Conservation (phyloP, 495 filamentous ascomycete species). For the Penicillium paxilli region DNA sequence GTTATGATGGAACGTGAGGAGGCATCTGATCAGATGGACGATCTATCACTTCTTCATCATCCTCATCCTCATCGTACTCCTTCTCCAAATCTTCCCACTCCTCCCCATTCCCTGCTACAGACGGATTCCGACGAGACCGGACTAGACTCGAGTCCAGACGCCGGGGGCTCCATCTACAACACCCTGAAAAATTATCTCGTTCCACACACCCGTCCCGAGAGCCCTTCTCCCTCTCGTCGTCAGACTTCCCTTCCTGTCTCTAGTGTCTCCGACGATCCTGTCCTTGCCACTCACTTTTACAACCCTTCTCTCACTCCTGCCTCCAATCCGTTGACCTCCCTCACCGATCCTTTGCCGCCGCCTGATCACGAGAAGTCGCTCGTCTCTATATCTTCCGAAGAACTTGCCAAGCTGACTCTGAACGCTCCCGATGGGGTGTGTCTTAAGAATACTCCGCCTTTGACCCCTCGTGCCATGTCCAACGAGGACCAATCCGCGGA, state of each 20-base stretch:
- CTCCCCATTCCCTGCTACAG: slow-evolving; percentile 47
- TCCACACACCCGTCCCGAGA: slow-evolving; percentile 32
- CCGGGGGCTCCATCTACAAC: slow-evolving; percentile 38
- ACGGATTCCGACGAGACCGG: slow-evolving; percentile 43
- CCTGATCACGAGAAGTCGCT: slow-evolving; percentile 51
- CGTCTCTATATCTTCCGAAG: slow-evolving; percentile 59
- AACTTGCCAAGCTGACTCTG: slow-evolving; percentile 86
- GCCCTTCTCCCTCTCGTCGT: slow-evolving; percentile 43
- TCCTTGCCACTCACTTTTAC: slow-evolving; percentile 72
- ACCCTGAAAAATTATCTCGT: slow-evolving; percentile 46
- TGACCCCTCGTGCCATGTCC: slow-evolving; percentile 83
- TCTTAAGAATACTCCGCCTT: slow-evolving; percentile 85
- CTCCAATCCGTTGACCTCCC: slow-evolving; percentile 53
- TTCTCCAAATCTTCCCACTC: slow-evolving; percentile 44
- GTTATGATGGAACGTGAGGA: slow-evolving; percentile 43
- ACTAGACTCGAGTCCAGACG: slow-evolving; percentile 34
- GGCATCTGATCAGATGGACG: slow-evolving; percentile 29
- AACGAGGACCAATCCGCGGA: slow-evolving; percentile 51
- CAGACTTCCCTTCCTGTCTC: slow-evolving; percentile 60
- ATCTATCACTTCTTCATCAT: not conserved
- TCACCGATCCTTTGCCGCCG: slow-evolving; percentile 49
- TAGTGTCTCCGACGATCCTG: slow-evolving; percentile 64
- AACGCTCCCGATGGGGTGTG: slow-evolving; percentile 57
- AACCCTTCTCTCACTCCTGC: slow-evolving; percentile 63
- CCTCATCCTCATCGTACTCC: slow-evolving; percentile 15